These are phyloP conservation scores for Cymodocea nodosa DNA, from an alignment of 116 monocot genomes.

Conservation along the genomic window DNA sequence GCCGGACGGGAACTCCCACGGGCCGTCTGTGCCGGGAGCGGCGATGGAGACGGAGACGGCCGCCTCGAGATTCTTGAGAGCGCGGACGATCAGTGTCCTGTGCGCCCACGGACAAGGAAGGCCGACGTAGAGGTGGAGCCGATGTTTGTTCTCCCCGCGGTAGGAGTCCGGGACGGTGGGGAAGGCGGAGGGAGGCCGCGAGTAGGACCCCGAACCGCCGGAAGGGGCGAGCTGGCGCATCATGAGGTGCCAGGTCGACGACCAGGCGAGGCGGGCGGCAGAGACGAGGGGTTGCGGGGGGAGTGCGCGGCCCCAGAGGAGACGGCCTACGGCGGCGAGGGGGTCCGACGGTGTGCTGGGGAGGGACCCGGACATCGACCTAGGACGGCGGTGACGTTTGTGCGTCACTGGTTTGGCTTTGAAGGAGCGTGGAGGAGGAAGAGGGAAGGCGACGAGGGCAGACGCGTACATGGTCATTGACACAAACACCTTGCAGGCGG, in stretches of 20 bases:
- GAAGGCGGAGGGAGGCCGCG: conserved; percentile 58
- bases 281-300: conserved; percentile 60
- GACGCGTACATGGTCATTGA: too few species aligned
- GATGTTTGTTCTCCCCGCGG: background rate
- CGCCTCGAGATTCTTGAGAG: conserved; percentile 36
- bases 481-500: too few species aligned
- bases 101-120: conserved; percentile 95
- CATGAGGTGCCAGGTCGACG: conserved; percentile 76
- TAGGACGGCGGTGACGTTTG: background rate
- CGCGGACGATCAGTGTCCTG: conserved; percentile 69
- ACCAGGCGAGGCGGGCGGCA: conserved; percentile 65
- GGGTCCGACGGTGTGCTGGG: conserved; percentile 17
- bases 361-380: conserved; percentile 1
- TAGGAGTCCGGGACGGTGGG: conserved; percentile 38
- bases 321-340: conserved; percentile 21
- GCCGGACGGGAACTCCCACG: conserved; percentile 36
- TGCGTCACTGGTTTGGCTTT: background rate
- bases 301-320: conserved; percentile 57
- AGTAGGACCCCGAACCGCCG: conserved; percentile 44
- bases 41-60: conserved; percentile 43
- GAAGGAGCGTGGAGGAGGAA: background rate
- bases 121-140: conserved; percentile 69
- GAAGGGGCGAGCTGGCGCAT: conserved; percentile 97
- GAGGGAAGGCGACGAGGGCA: background rate
- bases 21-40: conserved; percentile 46